Conservation (phyloP, 2,329 filamentous ascomycete species). For the Pochonia chlamydosporia region DNA sequence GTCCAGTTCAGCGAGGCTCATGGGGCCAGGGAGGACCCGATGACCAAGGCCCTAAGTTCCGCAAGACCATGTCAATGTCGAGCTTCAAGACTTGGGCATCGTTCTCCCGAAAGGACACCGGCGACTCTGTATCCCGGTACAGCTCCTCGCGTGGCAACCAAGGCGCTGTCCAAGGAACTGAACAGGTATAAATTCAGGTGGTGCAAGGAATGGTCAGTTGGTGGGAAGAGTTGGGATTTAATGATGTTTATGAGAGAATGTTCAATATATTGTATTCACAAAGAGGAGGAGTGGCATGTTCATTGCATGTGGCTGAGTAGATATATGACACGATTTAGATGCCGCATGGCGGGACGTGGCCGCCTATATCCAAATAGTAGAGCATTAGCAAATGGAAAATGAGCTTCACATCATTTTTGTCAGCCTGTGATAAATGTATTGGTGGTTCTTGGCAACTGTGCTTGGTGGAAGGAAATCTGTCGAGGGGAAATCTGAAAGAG, state of each 20-base stretch:
- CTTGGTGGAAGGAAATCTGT: no score
- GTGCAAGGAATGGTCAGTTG: background rate
- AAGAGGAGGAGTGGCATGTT: no score
- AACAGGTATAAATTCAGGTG: slow-evolving; percentile 3
- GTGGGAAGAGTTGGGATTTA: background rate
- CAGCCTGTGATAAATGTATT: no score
- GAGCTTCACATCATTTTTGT: no score
- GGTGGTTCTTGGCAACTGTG: no score
- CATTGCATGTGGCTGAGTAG: no score
- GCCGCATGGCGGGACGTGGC: no score
- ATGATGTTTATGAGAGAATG: background rate
- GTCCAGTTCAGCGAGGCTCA: slow-evolving; percentile 40
- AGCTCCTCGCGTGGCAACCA: slow-evolving; percentile 14
- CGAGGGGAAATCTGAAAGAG: no score
- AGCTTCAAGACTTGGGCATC: slow-evolving; percentile 44
- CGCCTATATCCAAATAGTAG: no score
- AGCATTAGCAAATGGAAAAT: no score
- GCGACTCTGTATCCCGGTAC: slow-evolving; percentile 26
- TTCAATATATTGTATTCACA: background rate
- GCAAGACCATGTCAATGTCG: slow-evolving; percentile 44
- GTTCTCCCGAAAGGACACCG: slow-evolving; percentile 35
- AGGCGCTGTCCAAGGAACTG: slow-evolving; percentile 1
- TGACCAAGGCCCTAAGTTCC: slow-evolving; percentile 37
- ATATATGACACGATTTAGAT: no score
- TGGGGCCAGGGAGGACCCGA: slow-evolving; percentile 50